Percentiles rank a stretch among this genome's conserved stretches.
Conservation (phyloP, 164 flowering plant species). For the Magnolia sinica region DNA sequence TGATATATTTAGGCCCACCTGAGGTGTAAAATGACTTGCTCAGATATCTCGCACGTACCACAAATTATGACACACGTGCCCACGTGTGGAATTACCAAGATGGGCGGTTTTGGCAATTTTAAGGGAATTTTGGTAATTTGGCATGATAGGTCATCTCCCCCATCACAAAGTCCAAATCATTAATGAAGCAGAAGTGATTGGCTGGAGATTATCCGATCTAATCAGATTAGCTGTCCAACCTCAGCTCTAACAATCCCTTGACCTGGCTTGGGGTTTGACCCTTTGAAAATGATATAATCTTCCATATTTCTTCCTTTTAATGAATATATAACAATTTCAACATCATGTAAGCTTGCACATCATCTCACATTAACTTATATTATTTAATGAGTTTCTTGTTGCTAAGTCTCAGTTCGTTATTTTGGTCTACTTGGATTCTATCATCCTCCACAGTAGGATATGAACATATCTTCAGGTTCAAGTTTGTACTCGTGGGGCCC, state of each 20-base stretch:
- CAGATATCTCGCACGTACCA: no score
- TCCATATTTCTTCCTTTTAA: background rate
- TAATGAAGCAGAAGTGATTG: background rate
- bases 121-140: background rate
- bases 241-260: constrained; percentile 4
- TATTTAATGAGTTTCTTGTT: constrained; percentile 1
- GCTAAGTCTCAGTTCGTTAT: no score
- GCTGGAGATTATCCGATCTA: background rate
- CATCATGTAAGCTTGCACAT: background rate
- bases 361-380: background rate
- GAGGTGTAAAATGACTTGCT: no score
- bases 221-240: constrained; percentile 9
- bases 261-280: constrained; percentile 5
- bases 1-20: no score
- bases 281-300: background rate
- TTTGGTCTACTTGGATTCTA: no score
- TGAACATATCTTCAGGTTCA: no score
- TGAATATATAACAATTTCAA: background rate
- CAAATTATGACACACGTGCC: no score
- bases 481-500: background rate
- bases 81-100: no score
- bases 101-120: no score
- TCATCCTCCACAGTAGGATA: no score
- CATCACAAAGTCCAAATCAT: background rate
- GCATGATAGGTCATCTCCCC: background rate